These are phyloP conservation scores for Neurospora discreta DNA, from an alignment of 495 filamentous ascomycete species.

Conservation along the genomic window DNA sequence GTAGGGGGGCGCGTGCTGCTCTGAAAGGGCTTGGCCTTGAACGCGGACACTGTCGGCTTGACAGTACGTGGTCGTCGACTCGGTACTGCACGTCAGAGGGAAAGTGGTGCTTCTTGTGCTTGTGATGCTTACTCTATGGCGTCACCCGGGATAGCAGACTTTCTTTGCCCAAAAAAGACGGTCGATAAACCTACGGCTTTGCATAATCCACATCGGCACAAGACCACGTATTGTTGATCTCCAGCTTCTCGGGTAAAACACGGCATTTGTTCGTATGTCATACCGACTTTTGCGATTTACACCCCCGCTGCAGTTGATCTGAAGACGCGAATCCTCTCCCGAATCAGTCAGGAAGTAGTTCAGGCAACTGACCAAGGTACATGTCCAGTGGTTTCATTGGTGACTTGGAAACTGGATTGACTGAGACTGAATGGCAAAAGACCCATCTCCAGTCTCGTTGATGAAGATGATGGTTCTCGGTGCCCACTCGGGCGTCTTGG, in stretches of 20 bases:
- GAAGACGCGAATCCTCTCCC: background rate
- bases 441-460: conserved; percentile 12
- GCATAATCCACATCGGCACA: conserved; percentile 18
- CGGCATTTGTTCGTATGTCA: conserved; percentile 5
- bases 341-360: background rate
- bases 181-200: conserved; percentile 14
- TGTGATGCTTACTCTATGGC: conserved; percentile 7
- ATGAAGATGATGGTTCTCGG: conserved; percentile 5
- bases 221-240: conserved; percentile 22
- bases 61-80: background rate
- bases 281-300: conserved; percentile 5
- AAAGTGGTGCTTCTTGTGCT: conserved; percentile 4
- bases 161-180: background rate
- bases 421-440: background rate
- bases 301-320: conserved; percentile 8
- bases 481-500: conserved; percentile 12
- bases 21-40: conserved; percentile 5
- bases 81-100: conserved; percentile 1
- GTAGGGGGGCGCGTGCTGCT: too few relatives aligned
- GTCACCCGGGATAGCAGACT: background rate
- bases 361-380: conserved; percentile 19
- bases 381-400: conserved; percentile 16
- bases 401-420: conserved; percentile 14
- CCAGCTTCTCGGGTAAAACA: conserved; percentile 9
- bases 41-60: conserved; percentile 1